Evolutionary conservation across 1,284 basidiomycete genomes (phyloP).

Genomic region (Ceratorhiza oryzae-sativae): DNA sequence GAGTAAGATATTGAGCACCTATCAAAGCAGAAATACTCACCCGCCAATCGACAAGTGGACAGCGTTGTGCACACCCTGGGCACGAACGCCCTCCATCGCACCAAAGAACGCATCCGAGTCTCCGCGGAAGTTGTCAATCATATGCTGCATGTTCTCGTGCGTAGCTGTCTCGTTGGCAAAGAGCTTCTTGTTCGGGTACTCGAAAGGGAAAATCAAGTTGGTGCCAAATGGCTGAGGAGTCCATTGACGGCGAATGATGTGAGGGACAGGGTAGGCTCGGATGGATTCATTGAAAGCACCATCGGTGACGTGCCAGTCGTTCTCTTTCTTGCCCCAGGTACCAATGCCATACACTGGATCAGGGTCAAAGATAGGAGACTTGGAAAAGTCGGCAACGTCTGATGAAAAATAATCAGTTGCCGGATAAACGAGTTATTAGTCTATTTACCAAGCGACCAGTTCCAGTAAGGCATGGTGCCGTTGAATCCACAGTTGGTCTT

Average conservation of each 20-base stretch:
- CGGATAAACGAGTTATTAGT: too few relatives aligned
- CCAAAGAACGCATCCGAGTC: constrained; percentile 31
- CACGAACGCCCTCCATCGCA: constrained; percentile 32
- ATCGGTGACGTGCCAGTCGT: constrained; percentile 29
- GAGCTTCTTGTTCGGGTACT: constrained; percentile 24
- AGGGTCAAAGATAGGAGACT: constrained; percentile 38
- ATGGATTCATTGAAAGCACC: constrained; percentile 33
- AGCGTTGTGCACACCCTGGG: constrained; percentile 39
- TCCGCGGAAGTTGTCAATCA: constrained; percentile 29
- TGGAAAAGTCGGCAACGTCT: constrained; percentile 38
- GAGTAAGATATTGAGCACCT: too few relatives aligned
- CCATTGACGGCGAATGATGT: constrained; percentile 37
- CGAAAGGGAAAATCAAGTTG: constrained; percentile 39
- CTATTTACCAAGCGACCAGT: constrained; percentile 29
- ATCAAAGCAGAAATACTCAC: not conserved
- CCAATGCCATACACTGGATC: constrained; percentile 35
- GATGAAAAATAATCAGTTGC: not conserved
- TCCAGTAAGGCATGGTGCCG: constrained; percentile 38
- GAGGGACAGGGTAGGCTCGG: constrained; percentile 39
- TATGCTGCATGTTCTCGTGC: constrained; percentile 6
- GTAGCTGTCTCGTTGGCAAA: constrained; percentile 39
- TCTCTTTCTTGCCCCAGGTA: constrained; percentile 9
- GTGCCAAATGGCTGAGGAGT: constrained; percentile 36
- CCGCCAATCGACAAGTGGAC: constrained; percentile 30
- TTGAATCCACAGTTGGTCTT: constrained; percentile 33